Evolutionary conservation across 2,329 filamentous ascomycete genomes (phyloP).

Genomic region (Nannizziopsis barbatae): DNA sequence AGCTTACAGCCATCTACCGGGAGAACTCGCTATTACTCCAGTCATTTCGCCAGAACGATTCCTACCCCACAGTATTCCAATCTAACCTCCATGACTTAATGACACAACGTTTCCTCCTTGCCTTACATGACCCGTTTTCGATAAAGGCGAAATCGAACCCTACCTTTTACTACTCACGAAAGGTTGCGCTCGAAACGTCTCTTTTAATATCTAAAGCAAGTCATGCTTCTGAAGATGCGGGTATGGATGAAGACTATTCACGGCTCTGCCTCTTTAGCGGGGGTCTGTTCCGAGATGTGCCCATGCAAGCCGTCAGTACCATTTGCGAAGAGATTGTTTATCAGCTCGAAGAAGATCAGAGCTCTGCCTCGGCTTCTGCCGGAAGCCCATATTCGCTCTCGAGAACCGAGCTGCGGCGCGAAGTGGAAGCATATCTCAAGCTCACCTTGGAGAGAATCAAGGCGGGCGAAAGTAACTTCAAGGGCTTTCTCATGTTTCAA

Average conservation of each 20-base stretch:
- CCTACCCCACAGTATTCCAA: conserved; percentile 8
- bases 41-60: background rate
- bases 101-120: conserved; percentile 13
- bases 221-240: background rate
- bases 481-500: conserved; percentile 8
- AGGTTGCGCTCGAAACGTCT: conserved; percentile 9
- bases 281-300: conserved; percentile 9
- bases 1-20: conserved; percentile 26
- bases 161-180: conserved; percentile 11
- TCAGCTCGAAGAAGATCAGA: conserved; percentile 12
- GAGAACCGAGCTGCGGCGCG: conserved; percentile 6
- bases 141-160: conserved; percentile 8
- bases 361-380: conserved; percentile 5
- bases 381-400: conserved; percentile 5
- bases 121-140: conserved; percentile 13
- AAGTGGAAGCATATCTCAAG: conserved; percentile 8
- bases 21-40: conserved; percentile 1
- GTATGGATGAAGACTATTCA: conserved; percentile 5
- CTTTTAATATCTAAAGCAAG: background rate
- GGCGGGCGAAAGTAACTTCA: conserved; percentile 15
- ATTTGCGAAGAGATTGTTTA: conserved; percentile 11
- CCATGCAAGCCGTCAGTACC: conserved; percentile 9
- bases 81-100: conserved; percentile 10
- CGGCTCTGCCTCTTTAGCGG: conserved; percentile 8
- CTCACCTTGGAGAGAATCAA: conserved; percentile 8